Conservation (phyloP, 2,329 filamentous ascomycete genomes). For the Arachnomyces sp. region DNA sequence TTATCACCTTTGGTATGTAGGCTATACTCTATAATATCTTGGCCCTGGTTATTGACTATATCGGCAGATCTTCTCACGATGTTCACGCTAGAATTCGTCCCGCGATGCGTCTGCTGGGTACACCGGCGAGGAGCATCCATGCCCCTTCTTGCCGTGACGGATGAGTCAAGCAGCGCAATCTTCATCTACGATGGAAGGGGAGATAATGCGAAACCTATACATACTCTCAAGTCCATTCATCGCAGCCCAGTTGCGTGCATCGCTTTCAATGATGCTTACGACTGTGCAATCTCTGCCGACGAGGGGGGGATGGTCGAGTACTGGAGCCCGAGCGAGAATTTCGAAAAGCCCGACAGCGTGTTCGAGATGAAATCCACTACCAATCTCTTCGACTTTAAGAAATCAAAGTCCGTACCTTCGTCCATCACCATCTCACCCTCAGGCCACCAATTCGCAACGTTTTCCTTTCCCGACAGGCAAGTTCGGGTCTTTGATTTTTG, state of each 20-base stretch:
- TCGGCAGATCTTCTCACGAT: constrained; percentile 66
- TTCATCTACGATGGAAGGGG: constrained; percentile 84
- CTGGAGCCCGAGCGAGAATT: constrained; percentile 70
- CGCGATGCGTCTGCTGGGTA: constrained; percentile 83
- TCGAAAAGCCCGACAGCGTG: constrained; percentile 85
- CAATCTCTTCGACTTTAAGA: constrained; percentile 94
- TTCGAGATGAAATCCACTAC: constrained; percentile 92
- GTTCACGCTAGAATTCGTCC: constrained; percentile 66
- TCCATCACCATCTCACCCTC: constrained; percentile 80
- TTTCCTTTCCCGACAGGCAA: constrained; percentile 89
- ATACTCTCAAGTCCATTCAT: constrained; percentile 74
- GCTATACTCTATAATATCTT: constrained; percentile 5
- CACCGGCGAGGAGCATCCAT: constrained; percentile 81
- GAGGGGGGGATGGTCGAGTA: constrained; percentile 93
- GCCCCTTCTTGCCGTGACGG: constrained; percentile 76
- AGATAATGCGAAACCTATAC: constrained; percentile 66
- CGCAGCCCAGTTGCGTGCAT: constrained; percentile 73
- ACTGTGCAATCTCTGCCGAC: constrained; percentile 87
- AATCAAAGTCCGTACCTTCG: constrained; percentile 76
- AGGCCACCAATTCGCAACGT: constrained; percentile 75
- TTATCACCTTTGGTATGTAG: constrained; percentile 64
- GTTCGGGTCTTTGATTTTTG: constrained; percentile 90
- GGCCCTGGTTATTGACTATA: constrained; percentile 11
- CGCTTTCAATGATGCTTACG: constrained; percentile 78
- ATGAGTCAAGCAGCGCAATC: constrained; percentile 64